Base-by-base conservation (phyloP, 108 stramenopile species). In the Skeletonema grethae region DNA sequence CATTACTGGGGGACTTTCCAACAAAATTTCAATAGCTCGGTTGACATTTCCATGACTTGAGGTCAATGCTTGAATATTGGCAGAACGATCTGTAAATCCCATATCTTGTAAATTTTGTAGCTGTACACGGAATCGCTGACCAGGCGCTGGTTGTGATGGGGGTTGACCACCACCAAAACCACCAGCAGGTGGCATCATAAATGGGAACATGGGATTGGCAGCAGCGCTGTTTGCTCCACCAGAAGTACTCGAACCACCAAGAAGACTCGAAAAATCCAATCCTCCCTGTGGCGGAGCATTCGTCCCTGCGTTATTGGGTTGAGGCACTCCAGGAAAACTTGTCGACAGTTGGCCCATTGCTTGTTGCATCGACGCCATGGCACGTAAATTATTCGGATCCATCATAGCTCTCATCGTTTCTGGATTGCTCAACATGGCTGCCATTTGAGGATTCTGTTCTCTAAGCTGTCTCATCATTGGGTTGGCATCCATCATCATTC, bases 51-150 rank as follows among this genome's bases (percentile, higher is more conserved):
- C 96, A 76, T 92, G 80, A 79, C 67, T 82, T 15, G 70, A 63
- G 30, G 82, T 55, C 68, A 97, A 79, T 22, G 90, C 92, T 30
- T 72, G 78, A 59, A 95, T 67, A 72, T 87, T 87, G 9, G 84
- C 84, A 18, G 85, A 82, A 56, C 88, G 87, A 75, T 97, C 92
- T 15, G 91, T 90, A 72, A 97, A 95, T 61, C 96, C 96, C 93
- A 97, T 94, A 68, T 88, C 91, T 18, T 86, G 57, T 36, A 95
- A 70, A 45, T 76, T 83, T 65, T 88, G 84, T 31, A 95, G 74
- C 76, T 95, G 94, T 18, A 53, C 56, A 56, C 88, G 78, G 75
- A 84, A 95, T 13, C 89, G 83, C 61, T 92, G 87, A 22, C 86
- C 87, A 7, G 82, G 82, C 22, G 77, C 75, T 5, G 63, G 65